Conservation (phyloP, 768 basidiomycete genomes). For the Daedaleopsis sinensis region DNA sequence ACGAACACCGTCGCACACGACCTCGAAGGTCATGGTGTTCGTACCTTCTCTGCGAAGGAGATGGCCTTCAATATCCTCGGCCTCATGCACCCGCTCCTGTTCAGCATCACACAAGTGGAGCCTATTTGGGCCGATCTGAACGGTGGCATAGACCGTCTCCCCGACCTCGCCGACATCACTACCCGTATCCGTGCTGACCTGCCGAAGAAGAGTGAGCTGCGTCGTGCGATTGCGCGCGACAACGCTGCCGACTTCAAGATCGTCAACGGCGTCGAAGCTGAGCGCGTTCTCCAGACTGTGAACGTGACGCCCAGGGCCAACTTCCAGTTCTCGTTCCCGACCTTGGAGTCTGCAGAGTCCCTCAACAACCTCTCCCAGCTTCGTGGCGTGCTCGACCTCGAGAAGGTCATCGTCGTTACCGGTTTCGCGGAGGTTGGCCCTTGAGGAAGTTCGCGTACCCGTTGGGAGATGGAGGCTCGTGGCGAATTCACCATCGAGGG, state of each 20-base stretch:
- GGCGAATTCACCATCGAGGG: conserved; percentile 98
- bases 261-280: conserved; percentile 87
- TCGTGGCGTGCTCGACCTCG: conserved; percentile 89
- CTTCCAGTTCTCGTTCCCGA: conserved; percentile 95
- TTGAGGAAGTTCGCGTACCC: conserved; percentile 96
- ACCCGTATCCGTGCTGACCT: conserved; percentile 81
- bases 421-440: conserved; percentile 98
- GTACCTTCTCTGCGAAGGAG: conserved; percentile 99
- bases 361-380: conserved; percentile 77
- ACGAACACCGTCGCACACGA: conserved; percentile 95
- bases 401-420: conserved; percentile 94
- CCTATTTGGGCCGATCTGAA: conserved; percentile 99
- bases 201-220: conserved; percentile 87
- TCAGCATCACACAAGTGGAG: conserved; percentile 99
- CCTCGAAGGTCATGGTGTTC: conserved; percentile 88
- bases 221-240: conserved; percentile 91
- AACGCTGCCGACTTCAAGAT: conserved; percentile 96
- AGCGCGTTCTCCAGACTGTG: conserved; percentile 89
- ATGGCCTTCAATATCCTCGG: conserved; percentile 99
- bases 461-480: conserved; percentile 99
- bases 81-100: conserved; percentile 97
- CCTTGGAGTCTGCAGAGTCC: conserved; percentile 70
- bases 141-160: conserved; percentile 96
- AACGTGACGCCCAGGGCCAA: conserved; percentile 96
- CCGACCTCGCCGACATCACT: conserved; percentile 92